Evolutionary conservation across 1,139 yeast species (phyloP).

Genomic region (Scheffersomyces quercinus): DNA sequence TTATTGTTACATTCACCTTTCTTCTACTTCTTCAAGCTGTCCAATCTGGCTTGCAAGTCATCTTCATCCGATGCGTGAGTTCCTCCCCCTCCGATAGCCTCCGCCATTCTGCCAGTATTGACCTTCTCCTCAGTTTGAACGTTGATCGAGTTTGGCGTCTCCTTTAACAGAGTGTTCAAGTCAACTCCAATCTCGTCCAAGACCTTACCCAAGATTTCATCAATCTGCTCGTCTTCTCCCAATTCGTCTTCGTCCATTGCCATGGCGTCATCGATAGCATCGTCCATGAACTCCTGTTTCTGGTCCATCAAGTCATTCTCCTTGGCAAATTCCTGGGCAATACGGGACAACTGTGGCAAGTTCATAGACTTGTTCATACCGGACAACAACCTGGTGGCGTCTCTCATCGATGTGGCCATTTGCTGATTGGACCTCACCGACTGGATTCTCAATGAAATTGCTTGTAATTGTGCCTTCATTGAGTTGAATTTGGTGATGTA

Average conservation of each 20-base stretch:
- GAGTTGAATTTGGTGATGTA: slow-evolving; percentile 85
- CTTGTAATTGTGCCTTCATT: slow-evolving; percentile 95
- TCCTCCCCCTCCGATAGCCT: slow-evolving; percentile 43
- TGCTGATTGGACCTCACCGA: slow-evolving; percentile 91
- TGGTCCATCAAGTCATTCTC: slow-evolving; percentile 98
- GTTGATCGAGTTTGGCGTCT: slow-evolving; percentile 59
- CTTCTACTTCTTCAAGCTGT: slow-evolving; percentile 66
- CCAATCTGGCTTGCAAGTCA: slow-evolving; percentile 85
- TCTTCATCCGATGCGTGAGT: slow-evolving; percentile 58
- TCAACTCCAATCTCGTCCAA: slow-evolving; percentile 96
- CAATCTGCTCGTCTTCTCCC: slow-evolving; percentile 82
- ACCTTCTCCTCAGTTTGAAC: slow-evolving; percentile 28
- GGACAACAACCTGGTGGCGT: slow-evolving; percentile 83
- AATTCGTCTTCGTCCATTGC: slow-evolving; percentile 72
- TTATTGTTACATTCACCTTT: too few species aligned
- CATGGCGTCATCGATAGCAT: slow-evolving; percentile 94
- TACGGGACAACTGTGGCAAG: slow-evolving; percentile 81
- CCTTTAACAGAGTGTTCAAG: slow-evolving; percentile 65
- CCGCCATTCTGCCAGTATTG: slow-evolving; percentile 43
- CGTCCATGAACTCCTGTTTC: slow-evolving; percentile 98
- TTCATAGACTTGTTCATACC: slow-evolving; percentile 92
- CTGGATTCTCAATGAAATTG: slow-evolving; percentile 86
- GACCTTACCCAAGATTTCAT: slow-evolving; percentile 88
- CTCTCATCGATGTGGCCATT: slow-evolving; percentile 93
- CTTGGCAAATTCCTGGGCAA: slow-evolving; percentile 92